Conservation (phyloP, 2,329 filamentous ascomycete species). For the Nemania bipapillata region DNA sequence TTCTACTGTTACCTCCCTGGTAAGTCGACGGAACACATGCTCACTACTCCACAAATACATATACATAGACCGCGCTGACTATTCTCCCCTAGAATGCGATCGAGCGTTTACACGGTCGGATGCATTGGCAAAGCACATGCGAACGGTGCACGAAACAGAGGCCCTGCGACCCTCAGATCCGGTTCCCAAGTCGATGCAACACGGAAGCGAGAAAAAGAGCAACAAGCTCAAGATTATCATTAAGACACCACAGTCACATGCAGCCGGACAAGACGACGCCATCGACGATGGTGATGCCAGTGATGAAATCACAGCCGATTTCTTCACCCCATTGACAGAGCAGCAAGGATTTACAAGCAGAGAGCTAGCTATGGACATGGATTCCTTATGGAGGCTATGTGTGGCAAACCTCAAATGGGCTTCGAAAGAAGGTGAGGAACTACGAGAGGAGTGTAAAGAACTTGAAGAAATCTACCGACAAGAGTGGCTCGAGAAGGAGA, state of each 20-base stretch:
- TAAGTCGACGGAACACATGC: constrained; percentile 57
- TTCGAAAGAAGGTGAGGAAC: constrained; percentile 70
- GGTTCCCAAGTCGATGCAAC: constrained; percentile 75
- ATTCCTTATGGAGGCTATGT: constrained; percentile 74
- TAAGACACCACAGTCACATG: constrained; percentile 69
- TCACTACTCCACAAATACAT: not conserved
- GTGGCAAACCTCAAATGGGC: constrained; percentile 78
- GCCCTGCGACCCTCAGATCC: constrained; percentile 83
- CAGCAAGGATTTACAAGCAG: constrained; percentile 72
- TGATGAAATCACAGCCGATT: constrained; percentile 68
- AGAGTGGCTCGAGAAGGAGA: constrained; percentile 84
- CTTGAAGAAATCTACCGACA: constrained; percentile 74
- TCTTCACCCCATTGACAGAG: constrained; percentile 65
- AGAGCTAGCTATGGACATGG: constrained; percentile 70
- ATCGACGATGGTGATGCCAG: constrained; percentile 65
- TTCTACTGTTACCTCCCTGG: constrained; percentile 96
- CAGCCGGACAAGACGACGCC: constrained; percentile 64
- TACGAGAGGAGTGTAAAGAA: constrained; percentile 72
- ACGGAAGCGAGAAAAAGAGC: constrained; percentile 56
- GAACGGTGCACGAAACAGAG: constrained; percentile 97
- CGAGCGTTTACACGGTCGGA: constrained; percentile 96
- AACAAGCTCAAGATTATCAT: constrained; percentile 71
- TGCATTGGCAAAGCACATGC: constrained; percentile 96
- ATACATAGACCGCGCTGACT: constrained; percentile 37
- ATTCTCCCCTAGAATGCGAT: constrained; percentile 79